A percentile compares a stretch with the other conserved stretches of the same genome.
phyloP scores from a whole-genome alignment of 305 asterid genomes.

The Fraxinus angustifolia region DNA sequence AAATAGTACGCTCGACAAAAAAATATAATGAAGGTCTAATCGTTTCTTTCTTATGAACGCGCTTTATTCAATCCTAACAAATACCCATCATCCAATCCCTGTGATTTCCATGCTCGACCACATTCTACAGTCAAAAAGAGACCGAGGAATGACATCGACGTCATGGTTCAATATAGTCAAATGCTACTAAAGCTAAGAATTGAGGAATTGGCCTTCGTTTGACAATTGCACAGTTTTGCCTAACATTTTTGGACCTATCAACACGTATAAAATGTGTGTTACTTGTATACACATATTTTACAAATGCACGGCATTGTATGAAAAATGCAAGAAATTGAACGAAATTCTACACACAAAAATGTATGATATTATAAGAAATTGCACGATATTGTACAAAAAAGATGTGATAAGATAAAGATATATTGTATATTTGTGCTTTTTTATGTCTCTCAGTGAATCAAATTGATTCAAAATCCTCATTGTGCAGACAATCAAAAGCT shows the following conservation, averaged over 20 bases:
- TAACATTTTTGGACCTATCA: background rate
- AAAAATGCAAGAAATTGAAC: background rate
- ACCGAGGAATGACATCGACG: background rate
- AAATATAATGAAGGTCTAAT: too few relatives aligned
- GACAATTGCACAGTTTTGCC: background rate
- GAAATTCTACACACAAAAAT: too few relatives aligned
- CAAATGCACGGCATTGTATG: background rate
- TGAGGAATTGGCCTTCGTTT: background rate
- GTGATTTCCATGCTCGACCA: background rate
- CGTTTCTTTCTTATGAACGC: too few relatives aligned
- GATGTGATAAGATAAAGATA: background rate
- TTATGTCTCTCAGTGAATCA: background rate
- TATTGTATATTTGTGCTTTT: too few relatives aligned
- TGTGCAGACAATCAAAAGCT: background rate
- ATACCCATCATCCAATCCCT: background rate
- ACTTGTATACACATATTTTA: background rate
- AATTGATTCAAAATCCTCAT: background rate
- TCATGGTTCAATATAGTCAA: background rate
- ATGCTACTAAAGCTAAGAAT: background rate
- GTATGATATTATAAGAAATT: background rate
- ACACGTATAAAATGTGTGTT: background rate
- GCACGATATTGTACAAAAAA: background rate
- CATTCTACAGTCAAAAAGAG: background rate
- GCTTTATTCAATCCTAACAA: background rate
- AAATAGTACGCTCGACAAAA: background rate